Conservation (phyloP, 805 yeast species). For the Candida hungchunana region DNA sequence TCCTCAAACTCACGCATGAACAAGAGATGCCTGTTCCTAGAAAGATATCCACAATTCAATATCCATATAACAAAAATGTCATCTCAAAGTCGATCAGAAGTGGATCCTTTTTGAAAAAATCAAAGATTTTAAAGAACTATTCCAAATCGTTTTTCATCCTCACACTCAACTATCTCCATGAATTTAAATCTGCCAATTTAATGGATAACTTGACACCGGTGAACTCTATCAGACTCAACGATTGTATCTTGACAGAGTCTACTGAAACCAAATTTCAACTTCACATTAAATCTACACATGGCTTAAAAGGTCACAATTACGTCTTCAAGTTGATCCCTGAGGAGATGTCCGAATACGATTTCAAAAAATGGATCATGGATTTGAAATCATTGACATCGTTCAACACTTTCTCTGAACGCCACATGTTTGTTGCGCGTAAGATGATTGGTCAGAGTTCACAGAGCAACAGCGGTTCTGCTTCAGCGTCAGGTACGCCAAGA, state of each 20-base stretch:
- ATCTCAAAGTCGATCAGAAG: conserved; percentile 64
- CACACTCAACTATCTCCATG: conserved; percentile 84
- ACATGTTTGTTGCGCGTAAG: conserved; percentile 9
- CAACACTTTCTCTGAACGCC: conserved; percentile 19
- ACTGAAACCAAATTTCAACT: conserved; percentile 58
- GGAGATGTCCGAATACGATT: conserved; percentile 61
- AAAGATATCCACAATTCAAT: conserved; percentile 54
- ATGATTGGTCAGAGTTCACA: not conserved
- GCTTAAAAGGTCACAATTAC: conserved; percentile 79
- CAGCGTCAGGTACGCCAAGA: conserved; percentile 23
- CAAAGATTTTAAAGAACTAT: conserved; percentile 84
- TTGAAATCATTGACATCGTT: conserved; percentile 56
- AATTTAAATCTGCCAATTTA: conserved; percentile 77
- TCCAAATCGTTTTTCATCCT: conserved; percentile 84
- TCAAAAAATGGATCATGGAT: conserved; percentile 75
- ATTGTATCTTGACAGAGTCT: conserved; percentile 78
- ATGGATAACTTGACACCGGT: conserved; percentile 74
- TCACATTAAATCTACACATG: conserved; percentile 56
- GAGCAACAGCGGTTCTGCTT: conserved; percentile 2
- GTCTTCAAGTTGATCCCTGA: conserved; percentile 61
- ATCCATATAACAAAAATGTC: conserved; percentile 64
- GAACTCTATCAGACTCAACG: conserved; percentile 71
- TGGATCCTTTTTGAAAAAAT: conserved; percentile 80
- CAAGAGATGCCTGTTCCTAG: conserved; percentile 52
- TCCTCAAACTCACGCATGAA: conserved; percentile 31